Conservation (phyloP, 495 filamentous ascomycete species). For the Podospora bellae-mahoneyi region DNA sequence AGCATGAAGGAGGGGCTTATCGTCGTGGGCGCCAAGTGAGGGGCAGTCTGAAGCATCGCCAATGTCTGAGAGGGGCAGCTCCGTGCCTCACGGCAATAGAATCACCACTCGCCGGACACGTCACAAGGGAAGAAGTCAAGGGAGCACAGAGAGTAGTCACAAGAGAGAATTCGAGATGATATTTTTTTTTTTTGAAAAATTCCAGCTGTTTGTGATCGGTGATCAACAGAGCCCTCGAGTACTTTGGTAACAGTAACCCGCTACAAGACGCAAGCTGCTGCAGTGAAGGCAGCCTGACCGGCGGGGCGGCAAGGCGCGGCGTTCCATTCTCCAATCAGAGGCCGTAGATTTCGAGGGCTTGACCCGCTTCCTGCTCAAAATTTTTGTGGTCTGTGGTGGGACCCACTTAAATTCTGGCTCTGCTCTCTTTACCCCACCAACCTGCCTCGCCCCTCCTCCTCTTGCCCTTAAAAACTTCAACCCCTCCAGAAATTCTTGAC, state of each 20-base stretch:
- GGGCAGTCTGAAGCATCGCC: constrained; percentile 14
- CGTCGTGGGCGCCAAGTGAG: constrained; percentile 16
- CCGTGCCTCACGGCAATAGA: background rate
- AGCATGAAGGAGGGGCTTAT: constrained; percentile 15
- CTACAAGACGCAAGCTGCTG: constrained; percentile 5
- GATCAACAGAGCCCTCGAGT: background rate
- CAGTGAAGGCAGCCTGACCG: constrained; percentile 19
- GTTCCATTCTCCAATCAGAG: constrained; percentile 18
- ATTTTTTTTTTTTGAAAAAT: background rate
- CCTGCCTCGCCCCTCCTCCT: constrained; percentile 26
- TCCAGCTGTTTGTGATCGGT: background rate
- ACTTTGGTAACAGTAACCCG: constrained; percentile 2
- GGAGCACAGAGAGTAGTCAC: background rate
- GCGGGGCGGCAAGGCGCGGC: constrained; percentile 29
- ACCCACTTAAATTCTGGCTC: constrained; percentile 10
- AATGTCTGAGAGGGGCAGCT: background rate
- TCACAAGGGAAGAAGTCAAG: background rate
- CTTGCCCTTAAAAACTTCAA: constrained; percentile 32
- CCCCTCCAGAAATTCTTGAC: constrained; percentile 28
- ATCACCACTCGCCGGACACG: background rate
- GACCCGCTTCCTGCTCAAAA: constrained; percentile 28
- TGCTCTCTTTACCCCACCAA: constrained; percentile 24
- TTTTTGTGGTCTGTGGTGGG: constrained; percentile 18
- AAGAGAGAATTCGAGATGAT: background rate
- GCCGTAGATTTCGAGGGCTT: constrained; percentile 24